These are phyloP conservation scores for Saccharomyces hybrid DNA, from an alignment of 1,139 yeast species.

Conservation along the genomic window DNA sequence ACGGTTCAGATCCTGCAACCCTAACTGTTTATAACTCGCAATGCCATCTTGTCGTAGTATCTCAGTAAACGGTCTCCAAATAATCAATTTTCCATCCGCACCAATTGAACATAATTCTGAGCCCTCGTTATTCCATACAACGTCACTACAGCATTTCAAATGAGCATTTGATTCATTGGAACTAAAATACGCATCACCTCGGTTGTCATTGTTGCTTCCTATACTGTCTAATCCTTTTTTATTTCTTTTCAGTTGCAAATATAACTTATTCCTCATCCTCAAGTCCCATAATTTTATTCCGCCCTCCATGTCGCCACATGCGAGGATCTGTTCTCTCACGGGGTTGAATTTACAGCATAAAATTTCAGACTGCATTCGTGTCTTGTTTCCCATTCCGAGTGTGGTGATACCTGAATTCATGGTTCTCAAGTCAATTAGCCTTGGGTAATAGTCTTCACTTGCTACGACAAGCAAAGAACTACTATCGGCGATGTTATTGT, in stretches of 20 bases:
- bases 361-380: constrained; percentile 38
- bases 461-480: constrained; percentile 62
- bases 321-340: constrained; percentile 39
- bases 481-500: constrained; percentile 41
- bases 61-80: constrained; percentile 21
- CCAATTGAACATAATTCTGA: constrained; percentile 18
- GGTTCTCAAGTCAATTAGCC: constrained; percentile 59
- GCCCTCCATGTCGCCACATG: constrained; percentile 72
- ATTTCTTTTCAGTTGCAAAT: constrained; percentile 6
- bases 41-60: not conserved
- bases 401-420: constrained; percentile 32
- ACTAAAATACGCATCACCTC: constrained; percentile 3
- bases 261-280: constrained; percentile 18
- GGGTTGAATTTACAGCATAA: constrained; percentile 77
- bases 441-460: constrained; percentile 58
- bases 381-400: constrained; percentile 41
- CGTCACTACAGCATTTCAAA: constrained; percentile 19
- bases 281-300: constrained; percentile 36
- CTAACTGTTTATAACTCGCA: not conserved
- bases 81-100: constrained; percentile 21
- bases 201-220: not conserved
- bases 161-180: constrained; percentile 10
- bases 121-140: constrained; percentile 21
- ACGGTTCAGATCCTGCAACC: not conserved
- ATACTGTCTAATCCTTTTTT: not conserved